phyloP scores from a whole-genome alignment of 108 stramenopile genomes.

The Skeletonema grethae region DNA sequence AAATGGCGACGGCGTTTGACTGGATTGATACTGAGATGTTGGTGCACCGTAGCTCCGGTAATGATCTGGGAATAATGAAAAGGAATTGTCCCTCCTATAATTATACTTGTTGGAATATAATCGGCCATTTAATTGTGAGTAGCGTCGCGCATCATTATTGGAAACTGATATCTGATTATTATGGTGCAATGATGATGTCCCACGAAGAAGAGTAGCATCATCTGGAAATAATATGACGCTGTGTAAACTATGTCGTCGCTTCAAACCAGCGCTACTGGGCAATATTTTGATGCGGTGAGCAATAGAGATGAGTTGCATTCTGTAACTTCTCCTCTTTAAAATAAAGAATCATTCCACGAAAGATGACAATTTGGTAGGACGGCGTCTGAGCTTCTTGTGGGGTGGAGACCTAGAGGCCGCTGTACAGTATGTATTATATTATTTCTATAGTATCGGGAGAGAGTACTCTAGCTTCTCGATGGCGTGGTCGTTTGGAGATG shows the following conservation, averaged over 20 bases:
- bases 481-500: no score
- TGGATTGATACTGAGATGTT: neutral
- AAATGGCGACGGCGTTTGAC: neutral
- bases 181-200: neutral
- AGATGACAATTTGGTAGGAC: no score
- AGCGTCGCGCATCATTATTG: neutral
- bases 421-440: no score
- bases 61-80: neutral
- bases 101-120: neutral
- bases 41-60: neutral
- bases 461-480: no score
- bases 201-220: neutral
- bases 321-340: neutral
- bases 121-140: neutral
- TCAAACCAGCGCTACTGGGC: neutral
- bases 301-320: neutral
- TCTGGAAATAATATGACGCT: neutral
- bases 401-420: no score
- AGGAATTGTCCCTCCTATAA: neutral
- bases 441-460: no score
- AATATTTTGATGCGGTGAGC: constrained; percentile 6
- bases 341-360: neutral
- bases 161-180: neutral
- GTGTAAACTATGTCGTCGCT: neutral
- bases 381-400: no score